Evolutionary conservation across 1,284 basidiomycete species (phyloP), one percentile per base, ranked within the genome.

Genomic region (Puccinia coronata): DNA sequence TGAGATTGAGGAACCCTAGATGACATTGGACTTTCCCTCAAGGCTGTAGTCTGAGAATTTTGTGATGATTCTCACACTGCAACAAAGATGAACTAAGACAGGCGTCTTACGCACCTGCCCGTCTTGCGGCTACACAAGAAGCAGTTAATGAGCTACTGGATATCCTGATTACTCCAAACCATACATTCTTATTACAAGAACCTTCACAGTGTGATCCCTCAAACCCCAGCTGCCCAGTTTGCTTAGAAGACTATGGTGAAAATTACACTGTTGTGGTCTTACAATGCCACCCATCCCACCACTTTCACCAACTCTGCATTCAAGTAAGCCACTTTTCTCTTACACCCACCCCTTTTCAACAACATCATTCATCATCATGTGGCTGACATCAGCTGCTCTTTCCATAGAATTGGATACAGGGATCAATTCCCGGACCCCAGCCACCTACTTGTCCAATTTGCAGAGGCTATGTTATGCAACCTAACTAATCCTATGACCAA

Each of bases 281-380:
- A 67, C 63, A 31, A 39, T 67, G 63, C 41, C 63, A 67, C n/a
- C 8, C 31, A 3, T 25, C 63, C 31, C 63, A 67, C n/a, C 63
- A 67, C 41, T 67, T 67, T 67, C 31, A 67, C 28, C 34, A n/a
- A 36, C 6, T 11, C 41, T 67, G 63, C 41, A 39, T 69, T 25
- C 39, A 43, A 16, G 65, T 69, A 14, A 69, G 65, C 8, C 8
- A 12, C 31, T 28, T 57, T 28, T n/a, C n/a, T 57, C 14, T 61
- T 11, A 12, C 23, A 4, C 23, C 49, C 49, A 4, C 49, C 9
- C 4, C 57, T 25, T 25, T n/a, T n/a, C n/a, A n/a, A n/a, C n/a
- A 2, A 28, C 55, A 5, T 53, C 23, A 28, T n/a, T 25, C 28
- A 23, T 9, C n/a, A n/a, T n/a, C n/a, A 2, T n/a, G n/a, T n/a